These are phyloP conservation scores for Fermentozyma sake DNA, from an alignment of 1,139 yeast species.

Conservation along the genomic window DNA sequence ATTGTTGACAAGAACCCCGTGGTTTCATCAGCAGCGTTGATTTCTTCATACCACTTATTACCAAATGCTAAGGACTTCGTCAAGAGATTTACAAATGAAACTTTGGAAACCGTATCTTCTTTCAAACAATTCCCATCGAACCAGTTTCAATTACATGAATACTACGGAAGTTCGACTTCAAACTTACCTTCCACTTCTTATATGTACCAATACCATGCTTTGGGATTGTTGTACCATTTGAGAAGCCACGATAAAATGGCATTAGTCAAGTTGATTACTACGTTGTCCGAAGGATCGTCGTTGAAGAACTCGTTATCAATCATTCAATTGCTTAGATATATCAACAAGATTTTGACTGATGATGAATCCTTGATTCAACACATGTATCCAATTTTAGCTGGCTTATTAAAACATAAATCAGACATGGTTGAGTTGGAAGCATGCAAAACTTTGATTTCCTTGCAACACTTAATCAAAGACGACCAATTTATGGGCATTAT, in stretches of 20 bases:
- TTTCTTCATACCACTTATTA: conserved; percentile 82
- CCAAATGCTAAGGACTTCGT: conserved; percentile 91
- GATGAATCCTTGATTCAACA: conserved; percentile 52
- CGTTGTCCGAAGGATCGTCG: conserved; percentile 59
- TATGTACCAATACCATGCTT: conserved; percentile 93
- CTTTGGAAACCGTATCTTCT: conserved; percentile 78
- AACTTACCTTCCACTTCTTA: conserved; percentile 64
- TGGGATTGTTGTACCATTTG: conserved; percentile 83
- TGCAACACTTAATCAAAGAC: conserved; percentile 55
- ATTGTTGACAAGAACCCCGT: conserved; percentile 88
- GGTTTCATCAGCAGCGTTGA: conserved; percentile 88
- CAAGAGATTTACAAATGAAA: conserved; percentile 88
- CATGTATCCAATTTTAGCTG: conserved; percentile 61
- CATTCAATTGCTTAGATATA: conserved; percentile 80
- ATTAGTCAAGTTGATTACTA: conserved; percentile 81
- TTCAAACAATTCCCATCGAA: conserved; percentile 62
- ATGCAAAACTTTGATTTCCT: conserved; percentile 71
- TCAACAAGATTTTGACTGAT: conserved; percentile 61
- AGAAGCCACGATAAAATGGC: conserved; percentile 95
- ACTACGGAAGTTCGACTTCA: conserved; percentile 45
- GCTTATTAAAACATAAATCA: conserved; percentile 74
- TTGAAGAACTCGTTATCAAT: conserved; percentile 73
- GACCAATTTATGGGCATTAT: conserved; percentile 66
- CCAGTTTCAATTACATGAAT: conserved; percentile 52
- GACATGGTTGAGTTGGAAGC: conserved; percentile 94